A percentile compares a stretch with the other conserved stretches of the same genome.
These are phyloP conservation scores for Boletus tomentosulus DNA, from an alignment of 768 basidiomycete genomes.

Conservation along the genomic window DNA sequence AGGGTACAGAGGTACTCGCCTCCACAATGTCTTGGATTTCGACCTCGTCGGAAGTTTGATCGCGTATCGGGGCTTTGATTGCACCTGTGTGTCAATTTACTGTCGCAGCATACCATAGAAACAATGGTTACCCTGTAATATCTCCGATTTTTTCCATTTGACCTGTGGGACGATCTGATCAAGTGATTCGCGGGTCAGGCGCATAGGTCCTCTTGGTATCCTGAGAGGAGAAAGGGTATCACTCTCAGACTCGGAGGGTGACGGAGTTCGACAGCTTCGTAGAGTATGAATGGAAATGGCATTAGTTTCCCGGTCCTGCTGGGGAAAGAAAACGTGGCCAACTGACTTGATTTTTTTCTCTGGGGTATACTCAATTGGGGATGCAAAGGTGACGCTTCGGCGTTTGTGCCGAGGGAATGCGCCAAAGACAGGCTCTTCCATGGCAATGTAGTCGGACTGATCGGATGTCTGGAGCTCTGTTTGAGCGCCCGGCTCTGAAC, in stretches of 20 bases:
- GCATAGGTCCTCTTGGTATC: neutral
- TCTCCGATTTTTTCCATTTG: conserved; percentile 2
- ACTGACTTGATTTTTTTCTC: conserved; percentile 10
- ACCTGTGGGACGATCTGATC: conserved; percentile 2
- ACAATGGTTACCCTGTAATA: conserved; percentile 4
- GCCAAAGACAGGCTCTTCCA: neutral
- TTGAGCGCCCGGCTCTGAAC: neutral
- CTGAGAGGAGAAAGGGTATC: conserved; percentile 17
- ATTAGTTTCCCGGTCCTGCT: neutral
- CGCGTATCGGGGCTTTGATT: neutral
- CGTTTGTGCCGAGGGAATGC: conserved; percentile 8
- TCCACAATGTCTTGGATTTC: conserved; percentile 38
- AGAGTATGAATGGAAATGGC: neutral
- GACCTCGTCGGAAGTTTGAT: conserved; percentile 4
- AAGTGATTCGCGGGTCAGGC: neutral
- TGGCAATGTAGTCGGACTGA: neutral
- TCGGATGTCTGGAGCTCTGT: neutral
- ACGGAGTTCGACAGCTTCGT: conserved; percentile 1
- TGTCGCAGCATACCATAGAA: neutral
- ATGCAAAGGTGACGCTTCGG: conserved; percentile 29
- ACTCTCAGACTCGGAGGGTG: conserved; percentile 6
- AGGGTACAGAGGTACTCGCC: conserved; percentile 27
- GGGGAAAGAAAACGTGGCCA: neutral
- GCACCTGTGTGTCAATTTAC: neutral
- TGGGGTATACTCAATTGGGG: conserved; percentile 19